phyloP scores from a whole-genome alignment of 1,284 basidiomycete species.

The Cystobasidium pallidum region DNA sequence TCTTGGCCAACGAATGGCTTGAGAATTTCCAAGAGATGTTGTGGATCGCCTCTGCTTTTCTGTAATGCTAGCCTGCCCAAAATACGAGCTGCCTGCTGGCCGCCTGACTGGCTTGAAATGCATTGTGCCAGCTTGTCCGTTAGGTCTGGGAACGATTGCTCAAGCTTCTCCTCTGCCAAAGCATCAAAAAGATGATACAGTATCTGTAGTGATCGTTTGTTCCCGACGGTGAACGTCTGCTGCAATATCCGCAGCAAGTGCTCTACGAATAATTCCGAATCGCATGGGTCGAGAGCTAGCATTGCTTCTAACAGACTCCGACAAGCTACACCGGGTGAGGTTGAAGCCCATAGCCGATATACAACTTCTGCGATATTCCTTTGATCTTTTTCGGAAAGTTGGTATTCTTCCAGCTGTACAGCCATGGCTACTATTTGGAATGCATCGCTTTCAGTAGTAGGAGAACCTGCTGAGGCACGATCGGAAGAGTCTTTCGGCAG shows the following conservation, averaged over 20 bases:
- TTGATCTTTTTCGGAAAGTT: conserved; percentile 19
- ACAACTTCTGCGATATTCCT: conserved; percentile 18
- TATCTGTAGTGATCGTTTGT: conserved; percentile 36
- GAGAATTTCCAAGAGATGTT: neutral
- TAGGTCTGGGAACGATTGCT: conserved; percentile 27
- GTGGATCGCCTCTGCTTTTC: neutral
- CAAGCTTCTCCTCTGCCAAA: neutral
- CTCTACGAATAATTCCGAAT: neutral
- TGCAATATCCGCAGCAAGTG: conserved; percentile 21
- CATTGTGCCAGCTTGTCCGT: conserved; percentile 20
- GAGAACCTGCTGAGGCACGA: neutral
- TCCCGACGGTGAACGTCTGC: conserved; percentile 21
- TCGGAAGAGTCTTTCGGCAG: neutral
- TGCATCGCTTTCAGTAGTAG: conserved; percentile 17
- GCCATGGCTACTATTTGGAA: conserved; percentile 31
- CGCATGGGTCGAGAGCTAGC: neutral
- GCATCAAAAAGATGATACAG: conserved; percentile 24
- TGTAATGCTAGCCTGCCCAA: conserved; percentile 14
- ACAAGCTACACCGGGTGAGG: conserved; percentile 17
- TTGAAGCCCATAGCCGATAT: conserved; percentile 23
- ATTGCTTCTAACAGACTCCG: conserved; percentile 27
- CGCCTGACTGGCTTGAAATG: conserved; percentile 32
- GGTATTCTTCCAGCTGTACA: conserved; percentile 16
- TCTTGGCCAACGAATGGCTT: conserved; percentile 29
- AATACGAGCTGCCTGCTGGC: conserved; percentile 19